Conservation (phyloP, 2,329 filamentous ascomycete genomes). For the Xylariaceae sp. region DNA sequence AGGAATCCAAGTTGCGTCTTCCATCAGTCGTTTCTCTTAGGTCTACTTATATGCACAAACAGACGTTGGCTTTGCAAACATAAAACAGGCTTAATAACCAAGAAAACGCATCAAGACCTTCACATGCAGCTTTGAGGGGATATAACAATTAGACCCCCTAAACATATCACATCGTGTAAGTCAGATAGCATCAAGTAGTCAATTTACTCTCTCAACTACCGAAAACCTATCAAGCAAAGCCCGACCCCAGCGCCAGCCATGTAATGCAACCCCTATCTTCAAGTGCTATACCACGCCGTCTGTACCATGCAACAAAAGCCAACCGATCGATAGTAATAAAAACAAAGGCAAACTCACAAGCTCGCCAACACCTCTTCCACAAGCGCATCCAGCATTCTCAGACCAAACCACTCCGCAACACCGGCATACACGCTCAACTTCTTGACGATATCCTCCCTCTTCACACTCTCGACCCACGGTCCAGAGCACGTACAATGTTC, state of each 20-base stretch:
- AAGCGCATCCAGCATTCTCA: slow-evolving; percentile 75
- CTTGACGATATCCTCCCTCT: slow-evolving; percentile 59
- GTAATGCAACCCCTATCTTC: not conserved
- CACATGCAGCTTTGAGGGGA: too few species aligned
- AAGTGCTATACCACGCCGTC: not conserved
- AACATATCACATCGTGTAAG: not conserved
- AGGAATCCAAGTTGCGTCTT: too few species aligned
- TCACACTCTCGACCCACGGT: slow-evolving; percentile 69
- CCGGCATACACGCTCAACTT: slow-evolving; percentile 64
- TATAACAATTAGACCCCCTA: not conserved
- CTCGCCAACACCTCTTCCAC: slow-evolving; percentile 55
- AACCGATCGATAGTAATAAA: not conserved
- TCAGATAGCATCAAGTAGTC: not conserved
- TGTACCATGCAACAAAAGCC: not conserved
- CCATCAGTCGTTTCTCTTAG: too few species aligned
- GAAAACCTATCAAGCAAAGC: not conserved
- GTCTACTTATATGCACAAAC: too few species aligned
- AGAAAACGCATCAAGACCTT: too few species aligned
- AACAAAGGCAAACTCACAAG: slow-evolving; percentile 10
- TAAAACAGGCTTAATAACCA: too few species aligned
- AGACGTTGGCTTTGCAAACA: too few species aligned
- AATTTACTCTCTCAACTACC: too few species aligned
- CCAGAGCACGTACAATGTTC: slow-evolving; percentile 94
- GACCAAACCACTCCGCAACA: slow-evolving; percentile 72
- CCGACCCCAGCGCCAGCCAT: not conserved